Evolutionary conservation across 495 filamentous ascomycete genomes (phyloP), one percentile per base, ranked within the genome.

Genomic region (Penicillium tannophilum): DNA sequence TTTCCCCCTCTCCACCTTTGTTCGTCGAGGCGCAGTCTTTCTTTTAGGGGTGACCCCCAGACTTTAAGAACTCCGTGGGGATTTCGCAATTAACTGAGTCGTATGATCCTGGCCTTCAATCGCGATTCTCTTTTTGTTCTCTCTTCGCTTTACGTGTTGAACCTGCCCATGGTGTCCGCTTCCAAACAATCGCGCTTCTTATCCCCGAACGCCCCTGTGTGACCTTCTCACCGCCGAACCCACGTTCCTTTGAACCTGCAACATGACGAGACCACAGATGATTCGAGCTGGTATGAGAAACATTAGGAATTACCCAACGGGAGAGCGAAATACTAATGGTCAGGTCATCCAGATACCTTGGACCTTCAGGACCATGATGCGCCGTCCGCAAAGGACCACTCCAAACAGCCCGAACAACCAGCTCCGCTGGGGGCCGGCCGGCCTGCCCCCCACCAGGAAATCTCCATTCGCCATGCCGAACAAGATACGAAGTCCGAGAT

Each of bases 341-440:
- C 48, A 64, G 52, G 43, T 62, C 43, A 47, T 19, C 31, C 64
- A 97, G 94, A 99, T 77, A 93, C 94, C 52, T 86, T 98, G 72
- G 94, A 98, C 76, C 88, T 98, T 7, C 95, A 99, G 79, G 84
- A 88, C 72, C 88, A 86, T 65, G 78, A 88, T 69, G 75, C 89
- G 26, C 91, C 91, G 24, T 92, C 93, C 44, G 89, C 94, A 7
- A 82, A 96, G 73, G 90, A 90, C 63, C 89, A 92, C 74, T 71
- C 80, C 55, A 79, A 75, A 67, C 86, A 85, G 67, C 76, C 75
- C 23, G 67, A 74, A 45, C 74, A 80, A 48, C 76, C 81, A 64
- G 70, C 70, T 50, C 75, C 78, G 11, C 66, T 83, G 39, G 84
- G 79, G 36, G 70, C 70, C 55, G 87, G 89, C 55, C 82, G 80